Conservation (phyloP, 768 basidiomycete species). For the Auricularia sp. region DNA sequence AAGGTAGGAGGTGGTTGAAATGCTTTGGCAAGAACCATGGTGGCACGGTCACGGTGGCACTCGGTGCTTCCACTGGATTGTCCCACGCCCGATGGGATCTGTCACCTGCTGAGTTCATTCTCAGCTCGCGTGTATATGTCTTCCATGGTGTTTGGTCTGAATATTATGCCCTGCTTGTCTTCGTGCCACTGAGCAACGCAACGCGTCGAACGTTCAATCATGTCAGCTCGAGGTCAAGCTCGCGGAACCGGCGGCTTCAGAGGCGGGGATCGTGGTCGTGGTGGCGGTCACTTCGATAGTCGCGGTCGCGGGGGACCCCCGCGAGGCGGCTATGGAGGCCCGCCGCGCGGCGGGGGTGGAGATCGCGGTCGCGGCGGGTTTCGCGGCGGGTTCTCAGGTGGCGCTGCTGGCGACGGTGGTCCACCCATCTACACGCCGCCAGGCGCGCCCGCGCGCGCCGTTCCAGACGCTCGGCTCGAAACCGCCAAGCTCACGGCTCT, state of each 20-base stretch:
- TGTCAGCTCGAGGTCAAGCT: conserved; percentile 10
- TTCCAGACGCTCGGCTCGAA: conserved; percentile 42
- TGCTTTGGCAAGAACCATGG: too few species aligned
- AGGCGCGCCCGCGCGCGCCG: conserved; percentile 27
- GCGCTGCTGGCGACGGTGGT: conserved; percentile 32
- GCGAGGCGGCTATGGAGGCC: neutral
- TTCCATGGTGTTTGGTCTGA: too few species aligned
- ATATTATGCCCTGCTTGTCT: too few species aligned
- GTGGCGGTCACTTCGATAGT: conserved; percentile 15
- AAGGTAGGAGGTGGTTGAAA: too few species aligned
- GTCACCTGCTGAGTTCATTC: too few species aligned
- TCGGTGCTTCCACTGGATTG: too few species aligned
- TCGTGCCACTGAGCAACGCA: too few species aligned
- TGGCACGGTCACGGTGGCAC: too few species aligned
- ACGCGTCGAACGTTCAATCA: too few species aligned
- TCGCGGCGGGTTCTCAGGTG: neutral
- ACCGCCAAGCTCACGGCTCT: conserved; percentile 33
- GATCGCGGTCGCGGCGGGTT: neutral
- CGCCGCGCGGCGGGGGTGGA: neutral
- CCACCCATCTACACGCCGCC: conserved; percentile 15
- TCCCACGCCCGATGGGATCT: too few species aligned
- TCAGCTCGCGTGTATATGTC: too few species aligned
- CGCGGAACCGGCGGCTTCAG: conserved; percentile 17
- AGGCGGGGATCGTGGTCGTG: conserved; percentile 16
- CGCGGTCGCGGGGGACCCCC: neutral